Percentiles rank a stretch among this genome's conserved stretches.
These are phyloP conservation scores for Calocybe gambosa DNA, from an alignment of 1,284 basidiomycete genomes.

Conservation along the genomic window DNA sequence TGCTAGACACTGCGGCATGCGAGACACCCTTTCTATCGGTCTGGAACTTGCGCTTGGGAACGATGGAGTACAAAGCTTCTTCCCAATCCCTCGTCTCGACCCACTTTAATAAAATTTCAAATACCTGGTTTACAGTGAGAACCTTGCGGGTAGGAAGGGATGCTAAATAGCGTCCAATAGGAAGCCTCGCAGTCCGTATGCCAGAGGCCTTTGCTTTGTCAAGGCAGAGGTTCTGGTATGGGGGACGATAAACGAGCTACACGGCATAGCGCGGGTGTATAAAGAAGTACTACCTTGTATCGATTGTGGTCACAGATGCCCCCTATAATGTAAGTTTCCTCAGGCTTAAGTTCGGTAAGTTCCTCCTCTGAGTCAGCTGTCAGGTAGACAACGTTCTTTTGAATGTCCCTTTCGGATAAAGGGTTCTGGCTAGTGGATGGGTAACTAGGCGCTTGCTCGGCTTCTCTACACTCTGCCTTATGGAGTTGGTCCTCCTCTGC, in stretches of 20 bases:
- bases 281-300: conserved; percentile 67
- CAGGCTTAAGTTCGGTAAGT: conserved; percentile 71
- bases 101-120: conserved; percentile 91
- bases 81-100: conserved; percentile 81
- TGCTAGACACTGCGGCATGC: conserved; percentile 2
- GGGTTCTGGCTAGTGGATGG: conserved; percentile 14
- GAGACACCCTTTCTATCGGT: conserved; percentile 25
- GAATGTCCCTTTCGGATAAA: conserved; percentile 22
- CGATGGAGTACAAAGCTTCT: conserved; percentile 75
- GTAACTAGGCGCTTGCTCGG: conserved; percentile 9
- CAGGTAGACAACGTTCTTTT: conserved; percentile 77
- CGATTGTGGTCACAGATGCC: conserved; percentile 97
- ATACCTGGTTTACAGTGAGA: conserved; percentile 95
- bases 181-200: conserved; percentile 84
- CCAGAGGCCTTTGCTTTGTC: conserved; percentile 76
- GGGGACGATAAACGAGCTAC: conserved; percentile 12
- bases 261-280: conserved; percentile 14
- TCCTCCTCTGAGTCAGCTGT: conserved; percentile 93
- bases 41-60: conserved; percentile 86
- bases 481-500: neutral
- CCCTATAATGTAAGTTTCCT: conserved; percentile 92
- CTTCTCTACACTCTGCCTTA: conserved; percentile 7
- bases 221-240: conserved; percentile 74
- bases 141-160: conserved; percentile 89
- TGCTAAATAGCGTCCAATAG: conserved; percentile 84